Conservation (phyloP, 805 yeast genomes). For the Kodamaea leandrae region DNA sequence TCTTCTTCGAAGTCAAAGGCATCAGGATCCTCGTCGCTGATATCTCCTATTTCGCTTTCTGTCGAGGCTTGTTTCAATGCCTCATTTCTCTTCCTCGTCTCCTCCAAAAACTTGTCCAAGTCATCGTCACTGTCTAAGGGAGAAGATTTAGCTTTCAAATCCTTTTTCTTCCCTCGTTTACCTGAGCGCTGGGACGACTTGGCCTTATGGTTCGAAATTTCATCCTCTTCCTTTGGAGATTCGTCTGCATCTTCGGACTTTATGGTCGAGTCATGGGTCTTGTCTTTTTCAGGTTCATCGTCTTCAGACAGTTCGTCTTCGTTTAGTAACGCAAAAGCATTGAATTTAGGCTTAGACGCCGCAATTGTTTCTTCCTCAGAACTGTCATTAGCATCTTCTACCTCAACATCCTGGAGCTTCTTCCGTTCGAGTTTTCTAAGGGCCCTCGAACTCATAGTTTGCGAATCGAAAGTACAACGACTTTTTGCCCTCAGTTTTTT, state of each 20-base stretch:
- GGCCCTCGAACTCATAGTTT: constrained; percentile 27
- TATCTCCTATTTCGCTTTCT: neutral
- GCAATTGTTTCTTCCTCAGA: constrained; percentile 16
- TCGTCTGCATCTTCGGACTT: constrained; percentile 17
- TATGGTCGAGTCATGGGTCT: constrained; percentile 16
- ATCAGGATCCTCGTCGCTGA: constrained; percentile 11
- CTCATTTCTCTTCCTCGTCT: constrained; percentile 31
- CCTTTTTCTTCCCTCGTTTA: constrained; percentile 23
- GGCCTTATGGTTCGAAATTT: constrained; percentile 11
- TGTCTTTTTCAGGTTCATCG: constrained; percentile 11
- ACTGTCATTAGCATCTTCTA: constrained; percentile 11
- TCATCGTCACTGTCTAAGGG: constrained; percentile 51
- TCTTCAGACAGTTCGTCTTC: constrained; percentile 24
- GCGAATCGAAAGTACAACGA: neutral
- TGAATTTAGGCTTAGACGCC: constrained; percentile 20
- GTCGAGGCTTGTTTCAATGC: constrained; percentile 13
- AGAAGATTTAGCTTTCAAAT: constrained; percentile 16
- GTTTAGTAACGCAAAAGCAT: constrained; percentile 47
- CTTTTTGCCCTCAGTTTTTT: neutral
- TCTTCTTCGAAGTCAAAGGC: constrained; percentile 21
- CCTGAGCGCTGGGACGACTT: constrained; percentile 7
- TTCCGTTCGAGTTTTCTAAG: constrained; percentile 24
- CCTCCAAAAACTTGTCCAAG: constrained; percentile 52
- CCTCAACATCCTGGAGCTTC: constrained; percentile 15
- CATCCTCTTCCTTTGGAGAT: constrained; percentile 17